phyloP scores from a whole-genome alignment of 2,329 filamentous ascomycete genomes.

The Aspergillus pseudonomiae region DNA sequence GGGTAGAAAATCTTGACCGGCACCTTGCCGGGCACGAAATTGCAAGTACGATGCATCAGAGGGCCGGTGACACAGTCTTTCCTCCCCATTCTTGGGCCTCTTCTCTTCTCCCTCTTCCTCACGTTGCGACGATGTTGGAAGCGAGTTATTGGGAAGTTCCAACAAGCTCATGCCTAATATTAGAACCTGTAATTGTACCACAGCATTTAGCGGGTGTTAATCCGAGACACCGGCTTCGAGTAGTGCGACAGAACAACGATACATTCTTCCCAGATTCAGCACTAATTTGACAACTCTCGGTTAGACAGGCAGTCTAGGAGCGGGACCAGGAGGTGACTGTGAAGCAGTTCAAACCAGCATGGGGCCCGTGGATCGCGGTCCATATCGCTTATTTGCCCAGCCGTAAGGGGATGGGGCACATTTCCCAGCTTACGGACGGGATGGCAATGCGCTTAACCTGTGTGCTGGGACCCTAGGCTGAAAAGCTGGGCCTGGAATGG shows the following conservation, averaged over 20 bases:
- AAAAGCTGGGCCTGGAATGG: conserved; percentile 1
- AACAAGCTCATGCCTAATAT: conserved; percentile 6
- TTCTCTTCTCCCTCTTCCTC: neutral
- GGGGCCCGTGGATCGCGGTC: neutral
- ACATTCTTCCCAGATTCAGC: neutral
- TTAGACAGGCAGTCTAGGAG: neutral
- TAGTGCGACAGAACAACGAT: neutral
- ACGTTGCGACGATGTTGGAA: neutral
- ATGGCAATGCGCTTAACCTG: conserved; percentile 1
- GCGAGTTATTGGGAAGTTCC: neutral
- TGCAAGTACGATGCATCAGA: neutral
- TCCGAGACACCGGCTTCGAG: conserved; percentile 1
- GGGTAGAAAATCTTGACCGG: neutral
- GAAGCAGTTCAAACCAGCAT: conserved; percentile 2
- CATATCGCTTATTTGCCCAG: neutral
- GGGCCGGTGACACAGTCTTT: neutral
- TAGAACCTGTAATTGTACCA: conserved; percentile 1
- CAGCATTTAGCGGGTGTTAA: neutral
- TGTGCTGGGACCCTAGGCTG: neutral
- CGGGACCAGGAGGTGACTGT: conserved; percentile 1
- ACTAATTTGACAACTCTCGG: too few relatives aligned
- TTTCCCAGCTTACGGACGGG: neutral
- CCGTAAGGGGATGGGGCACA: neutral
- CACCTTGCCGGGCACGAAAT: neutral
- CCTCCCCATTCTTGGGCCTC: neutral